These are phyloP conservation scores for Nicotiana otophora DNA, from an alignment of 257 asterid genomes.

Conservation along the genomic window DNA sequence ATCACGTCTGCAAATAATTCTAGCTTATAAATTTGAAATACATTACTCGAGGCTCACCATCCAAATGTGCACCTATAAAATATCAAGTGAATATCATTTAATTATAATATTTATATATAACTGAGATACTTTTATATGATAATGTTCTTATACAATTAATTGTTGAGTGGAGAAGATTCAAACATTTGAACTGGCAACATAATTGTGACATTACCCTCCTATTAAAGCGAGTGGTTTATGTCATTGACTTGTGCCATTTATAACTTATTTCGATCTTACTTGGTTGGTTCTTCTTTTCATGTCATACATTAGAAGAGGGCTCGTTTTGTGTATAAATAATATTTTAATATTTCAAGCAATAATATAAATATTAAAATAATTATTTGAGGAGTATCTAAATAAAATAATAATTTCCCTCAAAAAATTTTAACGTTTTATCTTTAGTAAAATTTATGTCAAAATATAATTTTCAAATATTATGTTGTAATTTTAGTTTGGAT, in stretches of 20 bases:
- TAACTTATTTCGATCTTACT: background rate
- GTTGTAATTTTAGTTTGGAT: too few species aligned
- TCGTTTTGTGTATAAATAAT: too few species aligned
- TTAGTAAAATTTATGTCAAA: too few species aligned
- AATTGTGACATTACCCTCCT: background rate
- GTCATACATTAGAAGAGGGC: background rate
- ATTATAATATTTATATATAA: background rate
- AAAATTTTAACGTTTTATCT: too few species aligned
- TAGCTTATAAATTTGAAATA: background rate
- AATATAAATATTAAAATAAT: too few species aligned
- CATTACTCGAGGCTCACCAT: background rate
- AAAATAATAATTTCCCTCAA: too few species aligned
- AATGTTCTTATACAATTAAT: background rate
- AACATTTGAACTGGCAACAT: background rate
- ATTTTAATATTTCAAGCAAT: too few species aligned
- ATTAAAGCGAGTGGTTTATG: background rate
- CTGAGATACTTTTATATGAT: background rate
- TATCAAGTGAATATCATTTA: background rate
- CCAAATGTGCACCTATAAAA: background rate
- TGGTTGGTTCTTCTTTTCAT: background rate
- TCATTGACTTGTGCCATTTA: background rate
- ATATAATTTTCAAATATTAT: too few species aligned
- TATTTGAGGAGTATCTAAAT: too few species aligned
- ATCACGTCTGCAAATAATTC: background rate
- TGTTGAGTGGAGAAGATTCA: background rate